phyloP scores from a whole-genome alignment of 495 filamentous ascomycete genomes.

The Aspergillus panamensis region DNA sequence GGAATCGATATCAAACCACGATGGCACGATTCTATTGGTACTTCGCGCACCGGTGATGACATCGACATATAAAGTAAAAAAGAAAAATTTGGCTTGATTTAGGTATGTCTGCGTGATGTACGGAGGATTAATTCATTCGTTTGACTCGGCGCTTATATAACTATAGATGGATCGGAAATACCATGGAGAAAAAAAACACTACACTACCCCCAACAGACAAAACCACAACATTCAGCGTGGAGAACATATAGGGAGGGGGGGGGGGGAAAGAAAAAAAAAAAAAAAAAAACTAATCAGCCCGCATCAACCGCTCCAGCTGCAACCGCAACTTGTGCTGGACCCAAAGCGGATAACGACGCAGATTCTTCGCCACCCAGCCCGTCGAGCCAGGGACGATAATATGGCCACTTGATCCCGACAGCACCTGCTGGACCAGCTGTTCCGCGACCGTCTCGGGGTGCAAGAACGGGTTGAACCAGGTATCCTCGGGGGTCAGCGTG shows the following conservation, averaged over 20 bases:
- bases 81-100: no score
- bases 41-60: no score
- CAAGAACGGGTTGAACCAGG: slow-evolving; percentile 54
- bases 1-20: no score
- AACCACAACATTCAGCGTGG: no score
- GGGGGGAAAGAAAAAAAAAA: background rate
- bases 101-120: no score
- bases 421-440: slow-evolving; percentile 56
- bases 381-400: slow-evolving; percentile 19
- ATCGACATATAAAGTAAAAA: no score
- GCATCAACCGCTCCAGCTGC: slow-evolving; percentile 32
- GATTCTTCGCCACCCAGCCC: slow-evolving; percentile 28
- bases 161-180: background rate
- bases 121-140: no score
- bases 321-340: slow-evolving; percentile 35
- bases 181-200: no score
- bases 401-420: slow-evolving; percentile 38
- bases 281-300: slow-evolving; percentile 18
- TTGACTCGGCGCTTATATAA: no score
- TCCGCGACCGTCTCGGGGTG: slow-evolving; percentile 63
- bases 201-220: no score
- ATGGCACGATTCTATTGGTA: no score
- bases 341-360: slow-evolving; percentile 44
- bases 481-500: slow-evolving; percentile 53
- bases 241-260: no score